Conservation (phyloP, 139 green algal species). For the Deuterostichococcus epilithicus region DNA sequence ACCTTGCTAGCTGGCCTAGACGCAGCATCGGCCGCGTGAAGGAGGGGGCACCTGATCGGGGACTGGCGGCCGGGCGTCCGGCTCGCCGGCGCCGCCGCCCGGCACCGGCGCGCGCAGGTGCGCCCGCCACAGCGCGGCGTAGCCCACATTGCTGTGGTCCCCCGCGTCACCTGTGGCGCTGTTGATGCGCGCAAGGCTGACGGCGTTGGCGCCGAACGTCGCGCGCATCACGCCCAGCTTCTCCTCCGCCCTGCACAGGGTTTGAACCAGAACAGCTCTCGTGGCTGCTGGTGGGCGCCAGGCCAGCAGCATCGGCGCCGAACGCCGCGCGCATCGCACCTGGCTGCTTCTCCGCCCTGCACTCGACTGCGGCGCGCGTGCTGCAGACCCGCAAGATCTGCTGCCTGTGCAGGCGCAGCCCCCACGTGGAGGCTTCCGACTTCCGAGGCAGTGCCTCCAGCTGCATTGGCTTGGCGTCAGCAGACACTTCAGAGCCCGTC, state of each 20-base stretch:
- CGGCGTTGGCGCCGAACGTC: slow-evolving; percentile 26
- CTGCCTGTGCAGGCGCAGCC: too few species aligned
- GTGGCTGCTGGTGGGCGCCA: slow-evolving; percentile 56
- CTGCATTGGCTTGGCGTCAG: too few species aligned
- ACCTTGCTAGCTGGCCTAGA: too few species aligned
- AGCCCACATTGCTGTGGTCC: slow-evolving; percentile 5
- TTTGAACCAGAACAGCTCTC: slow-evolving; percentile 5
- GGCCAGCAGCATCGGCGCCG: slow-evolving; percentile 23
- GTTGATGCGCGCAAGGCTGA: slow-evolving; percentile 59
- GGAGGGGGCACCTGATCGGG: slow-evolving; percentile 13
- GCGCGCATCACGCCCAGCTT: slow-evolving; percentile 32
- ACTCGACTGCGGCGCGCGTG: too few species aligned
- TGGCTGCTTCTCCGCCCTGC: slow-evolving; percentile 40
- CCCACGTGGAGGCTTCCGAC: too few species aligned
- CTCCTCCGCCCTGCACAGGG: slow-evolving; percentile 32
- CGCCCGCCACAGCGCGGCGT: slow-evolving; percentile 24
- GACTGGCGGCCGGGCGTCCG: not conserved
- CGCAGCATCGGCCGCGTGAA: too few species aligned
- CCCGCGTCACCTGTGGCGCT: slow-evolving; percentile 4
- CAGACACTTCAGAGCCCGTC: too few species aligned
- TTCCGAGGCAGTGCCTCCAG: too few species aligned
- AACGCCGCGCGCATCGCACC: slow-evolving; percentile 24
- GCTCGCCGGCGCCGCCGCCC: slow-evolving; percentile 36
- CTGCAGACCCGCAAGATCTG: too few species aligned
- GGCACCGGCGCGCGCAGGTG: slow-evolving; percentile 20